phyloP scores from a whole-genome alignment of 768 basidiomycete species.

The Kwoniella pini region DNA sequence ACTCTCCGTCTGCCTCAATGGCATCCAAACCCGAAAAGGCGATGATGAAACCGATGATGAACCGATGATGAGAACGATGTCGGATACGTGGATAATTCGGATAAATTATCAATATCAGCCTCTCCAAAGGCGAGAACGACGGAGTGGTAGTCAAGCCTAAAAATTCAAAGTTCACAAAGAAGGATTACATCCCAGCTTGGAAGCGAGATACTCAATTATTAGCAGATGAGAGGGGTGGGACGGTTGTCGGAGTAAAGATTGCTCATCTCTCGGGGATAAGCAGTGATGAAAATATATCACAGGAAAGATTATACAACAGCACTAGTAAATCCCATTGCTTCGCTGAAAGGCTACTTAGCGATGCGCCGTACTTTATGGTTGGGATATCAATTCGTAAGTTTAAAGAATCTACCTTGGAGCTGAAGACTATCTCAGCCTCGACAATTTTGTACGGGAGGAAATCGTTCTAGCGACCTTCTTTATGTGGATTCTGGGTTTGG shows the following conservation, averaged over 20 bases:
- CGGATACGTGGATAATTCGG: not conserved
- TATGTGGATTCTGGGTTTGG: constrained; percentile 15
- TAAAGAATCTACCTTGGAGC: too few species aligned
- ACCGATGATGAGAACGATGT: constrained; percentile 4
- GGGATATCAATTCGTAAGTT: constrained; percentile 19
- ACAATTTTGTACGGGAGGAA: constrained; percentile 17
- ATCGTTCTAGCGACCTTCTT: constrained; percentile 13
- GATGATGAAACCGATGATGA: not conserved
- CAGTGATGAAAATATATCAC: not conserved
- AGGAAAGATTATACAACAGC: too few species aligned
- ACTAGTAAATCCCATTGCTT: too few species aligned
- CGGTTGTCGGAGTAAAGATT: constrained; percentile 2
- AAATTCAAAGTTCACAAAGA: not conserved
- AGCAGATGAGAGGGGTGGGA: not conserved
- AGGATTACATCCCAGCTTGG: constrained; percentile 1
- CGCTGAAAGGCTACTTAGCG: not conserved
- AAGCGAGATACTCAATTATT: not conserved
- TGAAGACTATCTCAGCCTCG: not conserved
- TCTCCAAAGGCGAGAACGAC: not conserved
- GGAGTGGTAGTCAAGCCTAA: constrained; percentile 5
- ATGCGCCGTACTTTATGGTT: constrained; percentile 14
- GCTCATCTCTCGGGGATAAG: not conserved
- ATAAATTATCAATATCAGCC: not conserved
- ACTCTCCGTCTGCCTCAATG: not conserved
- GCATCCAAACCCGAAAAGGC: not conserved